phyloP scores from a whole-genome alignment of 2,329 filamentous ascomycete species.

The Talaromyces sp. region DNA sequence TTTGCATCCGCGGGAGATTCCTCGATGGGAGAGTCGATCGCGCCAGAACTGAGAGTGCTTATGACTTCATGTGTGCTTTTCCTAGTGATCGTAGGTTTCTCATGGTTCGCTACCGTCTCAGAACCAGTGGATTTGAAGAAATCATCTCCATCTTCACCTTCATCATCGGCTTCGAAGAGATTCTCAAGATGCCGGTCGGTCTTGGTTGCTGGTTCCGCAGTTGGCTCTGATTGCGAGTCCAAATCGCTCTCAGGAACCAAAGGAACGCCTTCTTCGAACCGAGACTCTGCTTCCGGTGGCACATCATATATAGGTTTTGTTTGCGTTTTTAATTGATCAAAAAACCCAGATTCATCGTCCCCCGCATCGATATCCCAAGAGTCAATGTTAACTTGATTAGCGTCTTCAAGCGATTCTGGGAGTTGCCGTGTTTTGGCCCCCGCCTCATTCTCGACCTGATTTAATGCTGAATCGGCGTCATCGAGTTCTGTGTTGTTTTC shows the following conservation, averaged over 20 bases:
- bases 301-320: conserved; percentile 33
- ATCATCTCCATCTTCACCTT: conserved; percentile 28
- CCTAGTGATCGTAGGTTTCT: conserved; percentile 47
- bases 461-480: not conserved
- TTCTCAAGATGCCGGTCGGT: conserved; percentile 22
- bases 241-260: conserved; percentile 44
- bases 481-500: not conserved
- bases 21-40: conserved; percentile 23
- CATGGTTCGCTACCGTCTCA: conserved; percentile 10
- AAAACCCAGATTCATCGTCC: conserved; percentile 56
- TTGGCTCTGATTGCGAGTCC: conserved; percentile 14
- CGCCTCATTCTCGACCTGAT: not conserved
- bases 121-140: conserved; percentile 31
- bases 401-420: conserved; percentile 13
- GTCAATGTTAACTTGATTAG: conserved; percentile 14
- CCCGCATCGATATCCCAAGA: conserved; percentile 48
- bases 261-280: conserved; percentile 67
- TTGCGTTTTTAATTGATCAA: conserved; percentile 46
- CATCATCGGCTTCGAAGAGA: conserved; percentile 33
- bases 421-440: not conserved
- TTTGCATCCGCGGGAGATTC: conserved; percentile 26
- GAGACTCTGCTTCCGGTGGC: conserved; percentile 47
- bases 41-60: conserved; percentile 40
- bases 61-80: conserved; percentile 69
- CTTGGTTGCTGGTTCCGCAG: conserved; percentile 22